Evolutionary conservation across 805 yeast species (phyloP), one percentile per base, ranked within the genome.

Genomic region (Barnettozyma vustinii): DNA sequence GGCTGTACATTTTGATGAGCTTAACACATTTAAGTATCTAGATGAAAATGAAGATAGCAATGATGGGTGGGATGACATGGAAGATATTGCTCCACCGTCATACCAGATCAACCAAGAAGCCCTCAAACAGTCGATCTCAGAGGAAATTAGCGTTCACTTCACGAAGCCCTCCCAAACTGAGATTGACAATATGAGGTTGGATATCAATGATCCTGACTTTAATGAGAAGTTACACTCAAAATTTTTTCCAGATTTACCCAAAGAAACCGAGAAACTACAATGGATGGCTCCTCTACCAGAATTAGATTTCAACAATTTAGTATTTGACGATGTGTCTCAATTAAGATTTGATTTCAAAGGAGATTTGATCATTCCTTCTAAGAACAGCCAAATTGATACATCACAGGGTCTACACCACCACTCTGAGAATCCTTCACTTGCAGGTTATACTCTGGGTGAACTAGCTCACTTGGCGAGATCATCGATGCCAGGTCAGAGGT

Each of bases 341-440:
- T 70, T 92, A 62, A 71, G 99, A 53, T 94, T 94, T 61, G 97
- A 92, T 60, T 90, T 94, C 66, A 73, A 80, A 45, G 99, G 97
- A 10, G 73, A 87, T 56, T 64, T 94, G 51, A 72, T 94, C 4
- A 72, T 82, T 7, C 84, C 85, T 6, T 65, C 72, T 1, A 73
- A 80, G 44, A 71, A 80, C 27, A 64, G 68, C 15, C 50, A 67
- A 1, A 65, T 66, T 21, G 80, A 85, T 2, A 73, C 83, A 0
- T 70, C 73, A 37, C 62, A 76, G 37, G 99, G 96, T 0, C 74
- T 94, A 23, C 97, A 89, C 60, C 98, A 94, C 63, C 99, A 94
- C 65, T 77, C 97, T 0, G 88, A 84, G 10, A 81, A 84, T 43
- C 97, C 98, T 0, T 81, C 83, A 41, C 72, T 91, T 46, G 96